Base-by-base conservation (phyloP, 331 rosid genomes). In the Acacia concinna region DNA sequence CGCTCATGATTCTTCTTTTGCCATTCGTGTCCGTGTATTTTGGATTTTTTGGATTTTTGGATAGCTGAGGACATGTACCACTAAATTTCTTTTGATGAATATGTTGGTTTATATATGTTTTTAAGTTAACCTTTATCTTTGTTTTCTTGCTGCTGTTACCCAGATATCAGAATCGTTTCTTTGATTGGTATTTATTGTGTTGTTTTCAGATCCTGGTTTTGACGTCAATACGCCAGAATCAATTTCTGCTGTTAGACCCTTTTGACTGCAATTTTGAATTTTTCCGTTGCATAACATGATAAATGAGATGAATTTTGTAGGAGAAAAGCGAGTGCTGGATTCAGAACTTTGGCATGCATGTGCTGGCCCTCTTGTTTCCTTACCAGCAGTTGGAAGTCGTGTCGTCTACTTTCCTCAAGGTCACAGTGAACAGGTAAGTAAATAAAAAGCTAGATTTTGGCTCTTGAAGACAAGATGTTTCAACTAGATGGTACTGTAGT, bases 301-400 rank as follows among this genome's bases (percentile, higher is more conserved):
- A 72, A 21, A 32, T 80, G 70, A 44, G 74, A 73, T 86, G 78
- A 35, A 21, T 60, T 87, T 87, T 89, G 85, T 88, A 94, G 98
- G 94, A 81, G 98, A 91, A 79, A 87, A 81, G 81, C 86, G 93
- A 73, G 97, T 94, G 70, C 86, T 92, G 68, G 93, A 94, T 88
- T 94, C 98, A 46, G 98, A 94, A 86, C 97, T 94, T 60, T 94
- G 98, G 98, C 98, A 92, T 85, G 97, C 98, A 23, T 94, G 98
- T 87, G 98, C 98, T 31, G 97, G 98, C 69, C 97, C 98, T 68
- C 97, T 94, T 71, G 95, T 94, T 80, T 94, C 91, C 49, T 87
- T 94, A 59, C 97, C 98, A 23, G 89, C 88, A 41, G 88, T 89
- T 41, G 97, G 98, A 75, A 92, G 97, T 80, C 97, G 97, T 0